A percentile compares a stretch with the other conserved stretches of the same genome.
Conservation (phyloP, 1,139 yeast genomes). For the Scheffersomyces stambukii region DNA sequence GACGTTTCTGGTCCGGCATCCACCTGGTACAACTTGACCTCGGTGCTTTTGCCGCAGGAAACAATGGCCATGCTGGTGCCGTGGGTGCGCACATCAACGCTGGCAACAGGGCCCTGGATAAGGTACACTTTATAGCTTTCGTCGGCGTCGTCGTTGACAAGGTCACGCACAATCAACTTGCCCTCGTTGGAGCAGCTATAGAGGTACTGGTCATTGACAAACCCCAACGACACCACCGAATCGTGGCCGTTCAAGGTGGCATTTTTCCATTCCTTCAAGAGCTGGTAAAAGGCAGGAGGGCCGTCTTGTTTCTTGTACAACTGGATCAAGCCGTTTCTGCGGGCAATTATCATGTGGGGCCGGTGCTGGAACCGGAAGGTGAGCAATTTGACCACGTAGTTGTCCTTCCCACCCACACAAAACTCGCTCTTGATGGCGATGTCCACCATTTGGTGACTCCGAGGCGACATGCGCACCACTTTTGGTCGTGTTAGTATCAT, state of each 20-base stretch:
- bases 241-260: constrained; percentile 19
- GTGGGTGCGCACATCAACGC: constrained; percentile 20
- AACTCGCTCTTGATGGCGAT: constrained; percentile 17
- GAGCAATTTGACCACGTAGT: constrained; percentile 18
- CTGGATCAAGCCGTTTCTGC: constrained; percentile 29
- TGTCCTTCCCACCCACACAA: constrained; percentile 14
- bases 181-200: constrained; percentile 46
- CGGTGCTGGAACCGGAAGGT: constrained; percentile 18
- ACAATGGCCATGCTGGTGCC: constrained; percentile 19
- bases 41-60: constrained; percentile 46
- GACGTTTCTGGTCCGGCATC: constrained; percentile 3
- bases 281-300: constrained; percentile 13
- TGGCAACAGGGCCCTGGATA: constrained; percentile 34
- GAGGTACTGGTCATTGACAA: constrained; percentile 27
- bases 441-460: constrained; percentile 7
- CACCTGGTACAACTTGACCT: constrained; percentile 29
- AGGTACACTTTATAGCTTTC: constrained; percentile 25
- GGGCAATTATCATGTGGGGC: constrained; percentile 22
- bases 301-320: constrained; percentile 19
- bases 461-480: too few species aligned
- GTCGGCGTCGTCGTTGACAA: constrained; percentile 37
- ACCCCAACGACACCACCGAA: constrained; percentile 19
- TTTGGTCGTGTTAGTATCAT: too few species aligned
- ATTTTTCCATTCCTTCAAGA: constrained; percentile 38
- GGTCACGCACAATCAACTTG: constrained; percentile 38